Base-by-base conservation (phyloP, 371 early-diverging fungal species). In the Mycotypha africana region DNA sequence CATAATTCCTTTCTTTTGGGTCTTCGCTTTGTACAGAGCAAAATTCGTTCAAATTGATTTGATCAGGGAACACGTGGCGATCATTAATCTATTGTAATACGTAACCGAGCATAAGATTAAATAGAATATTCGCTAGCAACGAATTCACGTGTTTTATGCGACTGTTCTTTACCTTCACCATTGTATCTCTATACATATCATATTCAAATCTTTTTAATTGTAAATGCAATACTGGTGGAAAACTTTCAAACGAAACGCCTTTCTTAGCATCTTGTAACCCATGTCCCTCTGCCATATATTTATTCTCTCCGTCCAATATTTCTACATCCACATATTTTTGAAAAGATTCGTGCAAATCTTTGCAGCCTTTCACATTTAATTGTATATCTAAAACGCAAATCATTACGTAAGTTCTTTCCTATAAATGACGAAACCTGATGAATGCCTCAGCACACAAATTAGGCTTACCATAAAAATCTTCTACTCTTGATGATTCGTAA, bases 131-230 rank as follows among this genome's bases (percentile, higher is more conserved):
- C n/a, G n/a, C n/a, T n/a, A n/a, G n/a, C n/a, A n/a, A n/a, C n/a
- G n/a, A n/a, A n/a, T n/a, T n/a, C n/a, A n/a, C n/a, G n/a, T n/a
- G n/a, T n/a, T n/a, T n/a, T n/a, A n/a, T n/a, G n/a, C n/a, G n/a
- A n/a, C n/a, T n/a, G 12, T 12, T 28, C 4, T 6, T 21, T 69
- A 85, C 85, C 70, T 97, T 97, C 58, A 95, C 90, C 89, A 93
- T 89, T 2, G 82, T 78, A 59, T 93, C 96, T 22, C 82, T 73
- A 64, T 85, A 79, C 55, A 93, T 84, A 62, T 99, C 98, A 62
- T 98, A 97, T 64, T 95, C 96, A 65, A 98, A 99, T 16, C 99
- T 79, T 66, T 98, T 98, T 49, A 99, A 69, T 60, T 98, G 97
- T 42, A 99, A 61, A 63, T 99, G 98, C 28, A 99, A 74, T 2